These are phyloP conservation scores for Aurinia saxatilis DNA, from an alignment of 345 rosid species.

Conservation along the genomic window DNA sequence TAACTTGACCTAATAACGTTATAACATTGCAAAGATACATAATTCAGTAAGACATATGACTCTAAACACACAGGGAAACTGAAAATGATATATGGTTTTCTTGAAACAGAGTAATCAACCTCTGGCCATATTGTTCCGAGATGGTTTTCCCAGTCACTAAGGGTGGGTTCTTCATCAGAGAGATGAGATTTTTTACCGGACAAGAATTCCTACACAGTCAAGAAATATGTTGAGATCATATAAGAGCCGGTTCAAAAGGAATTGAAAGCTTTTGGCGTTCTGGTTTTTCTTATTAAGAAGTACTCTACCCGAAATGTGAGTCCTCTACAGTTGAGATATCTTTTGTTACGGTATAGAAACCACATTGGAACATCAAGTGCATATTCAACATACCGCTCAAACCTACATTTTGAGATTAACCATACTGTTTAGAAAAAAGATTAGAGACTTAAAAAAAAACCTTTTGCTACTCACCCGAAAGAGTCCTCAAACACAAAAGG, in stretches of 20 bases:
- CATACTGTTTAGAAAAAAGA: no score
- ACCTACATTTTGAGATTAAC: constrained; percentile 31
- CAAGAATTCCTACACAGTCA: constrained; percentile 19
- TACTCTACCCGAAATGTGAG: constrained; percentile 69
- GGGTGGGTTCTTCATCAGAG: constrained; percentile 68
- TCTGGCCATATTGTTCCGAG: constrained; percentile 82
- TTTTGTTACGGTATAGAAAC: constrained; percentile 59
- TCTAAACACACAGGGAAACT: not conserved
- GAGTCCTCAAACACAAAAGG: no score
- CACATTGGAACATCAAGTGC: constrained; percentile 96
- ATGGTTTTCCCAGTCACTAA: constrained; percentile 85
- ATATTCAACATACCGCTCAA: constrained; percentile 88
- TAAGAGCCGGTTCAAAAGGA: constrained; percentile 5
- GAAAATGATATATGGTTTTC: not conserved
- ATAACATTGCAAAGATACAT: no score
- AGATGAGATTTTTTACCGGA: constrained; percentile 65
- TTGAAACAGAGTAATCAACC: constrained; percentile 28
- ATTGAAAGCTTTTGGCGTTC: not conserved
- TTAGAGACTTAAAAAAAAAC: no score
- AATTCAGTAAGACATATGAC: not conserved
- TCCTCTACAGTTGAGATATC: constrained; percentile 68
- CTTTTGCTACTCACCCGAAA: no score
- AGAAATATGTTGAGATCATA: not conserved
- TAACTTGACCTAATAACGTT: constrained; percentile 66
- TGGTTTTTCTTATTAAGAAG: not conserved